Conservation (phyloP, 108 stramenopile genomes). For the Skeletonema costatum region DNA sequence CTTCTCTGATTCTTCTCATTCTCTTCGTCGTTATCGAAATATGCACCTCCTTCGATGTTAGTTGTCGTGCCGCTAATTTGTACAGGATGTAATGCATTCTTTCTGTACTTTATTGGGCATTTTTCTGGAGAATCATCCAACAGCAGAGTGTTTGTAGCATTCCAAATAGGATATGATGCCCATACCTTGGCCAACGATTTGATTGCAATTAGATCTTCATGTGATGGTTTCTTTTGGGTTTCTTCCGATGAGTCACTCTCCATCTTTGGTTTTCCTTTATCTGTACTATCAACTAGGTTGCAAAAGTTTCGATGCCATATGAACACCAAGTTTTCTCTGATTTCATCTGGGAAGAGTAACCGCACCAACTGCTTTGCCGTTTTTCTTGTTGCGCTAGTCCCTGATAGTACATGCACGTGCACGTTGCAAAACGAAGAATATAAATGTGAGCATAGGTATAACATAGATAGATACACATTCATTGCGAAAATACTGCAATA, state of each 20-base stretch:
- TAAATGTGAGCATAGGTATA: neutral
- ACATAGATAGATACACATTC: neutral
- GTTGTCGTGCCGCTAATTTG: slow-evolving; percentile 60
- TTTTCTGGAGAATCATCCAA: slow-evolving; percentile 87
- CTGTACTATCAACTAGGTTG: slow-evolving; percentile 17
- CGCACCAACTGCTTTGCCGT: slow-evolving; percentile 62
- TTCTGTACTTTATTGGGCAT: slow-evolving; percentile 41
- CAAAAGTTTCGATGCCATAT: slow-evolving; percentile 72
- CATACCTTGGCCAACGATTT: slow-evolving; percentile 77
- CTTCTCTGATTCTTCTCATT: slow-evolving; percentile 30
- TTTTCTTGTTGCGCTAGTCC: slow-evolving; percentile 73
- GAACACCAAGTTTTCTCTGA: slow-evolving; percentile 62
- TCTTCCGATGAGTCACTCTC: neutral
- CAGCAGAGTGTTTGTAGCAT: slow-evolving; percentile 71
- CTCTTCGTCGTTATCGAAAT: slow-evolving; percentile 29
- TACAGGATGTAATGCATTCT: slow-evolving; percentile 77
- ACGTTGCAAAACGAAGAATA: neutral
- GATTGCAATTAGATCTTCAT: slow-evolving; percentile 52
- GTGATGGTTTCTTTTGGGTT: neutral
- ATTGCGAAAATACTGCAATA: neutral
- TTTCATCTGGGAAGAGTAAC: slow-evolving; percentile 52
- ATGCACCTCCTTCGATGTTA: neutral
- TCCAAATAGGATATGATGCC: slow-evolving; percentile 74
- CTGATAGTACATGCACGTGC: neutral
- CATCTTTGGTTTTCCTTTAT: neutral